Base-by-base conservation (phyloP, 306 rosid species). In the Cucurbita moschata region DNA sequence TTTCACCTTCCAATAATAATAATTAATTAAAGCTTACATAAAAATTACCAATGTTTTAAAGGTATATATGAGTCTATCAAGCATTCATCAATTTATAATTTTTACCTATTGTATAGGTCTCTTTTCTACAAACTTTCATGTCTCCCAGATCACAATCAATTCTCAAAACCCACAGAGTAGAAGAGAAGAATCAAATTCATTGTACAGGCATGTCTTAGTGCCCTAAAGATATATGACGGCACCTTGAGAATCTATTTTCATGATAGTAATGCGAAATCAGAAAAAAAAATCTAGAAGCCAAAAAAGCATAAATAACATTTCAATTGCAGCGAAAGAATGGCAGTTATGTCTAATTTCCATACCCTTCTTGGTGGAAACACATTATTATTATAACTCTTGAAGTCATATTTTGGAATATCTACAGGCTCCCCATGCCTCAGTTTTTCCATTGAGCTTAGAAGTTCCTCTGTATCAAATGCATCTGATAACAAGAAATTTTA, bases 351-450 rank as follows among this genome's bases (percentile, higher is more conserved):
- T 60, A 39, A 69, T 16, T 74, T 58, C n/a, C 63, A 68, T 94
- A 94, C 99, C 99, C 97, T 85, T 95, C 99, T 89, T 5, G 96
- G 80, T 13, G 96, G 93, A 82, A 75, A 85, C 79, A 84, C 87
- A n/a, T 83, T 80, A 18, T 80, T 88, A 81, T 88, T 91, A 86
- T 91, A 95, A 82, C 90, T 88, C 90, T 88, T 95, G 84, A 87
- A 89, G 78, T 95, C 99, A 71, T 95, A 91, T 38, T 91, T 91
- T n/a, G 97, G 96, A 82, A 95, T 88, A 86, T 95, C 96, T 77
- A 91, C 99, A 68, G 96, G 91, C 85, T 88, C 90, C 75, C 95
- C 88, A 73, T 80, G 88, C 89, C 78, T 91, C 93, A 95, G 86
- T 82, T 86, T 86, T 69, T 88, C 96, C 99, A 95, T 84, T 23